These are phyloP conservation scores for Boletus sp. DNA, from an alignment of 768 basidiomycete genomes.

Conservation along the genomic window DNA sequence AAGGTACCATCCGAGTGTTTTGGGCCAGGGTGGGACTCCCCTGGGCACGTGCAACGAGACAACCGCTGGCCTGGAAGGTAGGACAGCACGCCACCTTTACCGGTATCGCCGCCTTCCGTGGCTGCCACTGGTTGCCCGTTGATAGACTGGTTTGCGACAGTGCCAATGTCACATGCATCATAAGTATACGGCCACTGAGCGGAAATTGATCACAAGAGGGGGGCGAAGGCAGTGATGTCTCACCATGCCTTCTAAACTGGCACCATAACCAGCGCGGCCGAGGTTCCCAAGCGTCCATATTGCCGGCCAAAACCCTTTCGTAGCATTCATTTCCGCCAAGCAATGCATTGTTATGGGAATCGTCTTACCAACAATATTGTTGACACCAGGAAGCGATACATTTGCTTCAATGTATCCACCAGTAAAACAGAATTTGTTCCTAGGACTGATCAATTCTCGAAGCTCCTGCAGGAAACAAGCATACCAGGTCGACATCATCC, in stretches of 20 bases:
- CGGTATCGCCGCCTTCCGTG: slow-evolving; percentile 51
- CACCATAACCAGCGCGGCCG: slow-evolving; percentile 68
- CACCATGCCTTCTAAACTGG: slow-evolving; percentile 52
- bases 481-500: slow-evolving; percentile 45
- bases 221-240: slow-evolving; percentile 7
- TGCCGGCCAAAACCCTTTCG: slow-evolving; percentile 47
- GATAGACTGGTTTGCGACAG: slow-evolving; percentile 74
- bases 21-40: slow-evolving; percentile 84
- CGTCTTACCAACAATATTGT: slow-evolving; percentile 51
- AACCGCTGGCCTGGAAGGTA: slow-evolving; percentile 79
- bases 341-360: not conserved
- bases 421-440: slow-evolving; percentile 91
- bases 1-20: slow-evolving; percentile 67
- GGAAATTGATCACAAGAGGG: not conserved
- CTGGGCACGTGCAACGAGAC: slow-evolving; percentile 81
- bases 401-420: slow-evolving; percentile 70
- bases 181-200: slow-evolving; percentile 65
- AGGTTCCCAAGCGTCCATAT: slow-evolving; percentile 59
- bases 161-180: slow-evolving; percentile 80
- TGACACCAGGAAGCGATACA: slow-evolving; percentile 63
- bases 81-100: slow-evolving; percentile 49
- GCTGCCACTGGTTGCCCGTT: slow-evolving; percentile 67
- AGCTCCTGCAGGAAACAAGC: slow-evolving; percentile 1
- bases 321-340: slow-evolving; percentile 1
- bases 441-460: slow-evolving; percentile 20